Evolutionary conservation across 75 land plant genomes (phyloP).

Genomic region (Picea glauca): DNA sequence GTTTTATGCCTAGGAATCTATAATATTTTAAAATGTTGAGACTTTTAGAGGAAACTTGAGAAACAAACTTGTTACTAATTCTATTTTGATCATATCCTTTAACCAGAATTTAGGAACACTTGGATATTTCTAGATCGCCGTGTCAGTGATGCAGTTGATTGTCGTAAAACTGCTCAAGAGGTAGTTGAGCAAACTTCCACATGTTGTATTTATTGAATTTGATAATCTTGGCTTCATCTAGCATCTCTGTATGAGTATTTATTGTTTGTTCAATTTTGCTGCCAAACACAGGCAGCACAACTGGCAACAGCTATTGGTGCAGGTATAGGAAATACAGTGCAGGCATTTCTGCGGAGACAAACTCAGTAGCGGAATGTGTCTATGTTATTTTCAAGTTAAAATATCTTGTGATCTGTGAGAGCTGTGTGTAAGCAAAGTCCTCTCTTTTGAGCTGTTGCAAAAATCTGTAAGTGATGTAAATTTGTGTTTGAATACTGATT

Average conservation of each 20-base stretch:
- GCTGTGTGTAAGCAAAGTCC: too few species aligned
- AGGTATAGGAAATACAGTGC: conserved; percentile 56
- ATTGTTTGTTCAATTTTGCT: background rate
- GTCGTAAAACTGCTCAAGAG: conserved; percentile 50
- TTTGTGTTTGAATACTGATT: too few species aligned
- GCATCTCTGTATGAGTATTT: background rate
- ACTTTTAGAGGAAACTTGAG: background rate
- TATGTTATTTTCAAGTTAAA: too few species aligned
- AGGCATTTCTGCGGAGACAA: conserved; percentile 34
- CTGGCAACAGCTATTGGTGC: conserved; percentile 81
- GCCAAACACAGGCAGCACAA: conserved; percentile 54
- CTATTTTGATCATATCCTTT: background rate
- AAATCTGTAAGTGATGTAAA: too few species aligned
- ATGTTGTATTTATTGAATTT: background rate
- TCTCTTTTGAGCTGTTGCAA: too few species aligned
- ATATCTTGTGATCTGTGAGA: too few species aligned
- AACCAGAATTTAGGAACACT: conserved; percentile 37
- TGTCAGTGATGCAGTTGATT: conserved; percentile 37
- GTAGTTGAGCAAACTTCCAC: conserved; percentile 10
- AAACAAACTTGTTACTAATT: background rate
- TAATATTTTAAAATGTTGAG: background rate
- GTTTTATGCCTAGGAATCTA: background rate
- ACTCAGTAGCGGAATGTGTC: background rate
- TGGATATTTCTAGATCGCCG: conserved; percentile 43
- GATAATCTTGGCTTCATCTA: background rate